A percentile compares a stretch with the other conserved stretches of the same genome.
Evolutionary conservation across 768 basidiomycete species (phyloP).

Genomic region (Ramaria rubella): DNA sequence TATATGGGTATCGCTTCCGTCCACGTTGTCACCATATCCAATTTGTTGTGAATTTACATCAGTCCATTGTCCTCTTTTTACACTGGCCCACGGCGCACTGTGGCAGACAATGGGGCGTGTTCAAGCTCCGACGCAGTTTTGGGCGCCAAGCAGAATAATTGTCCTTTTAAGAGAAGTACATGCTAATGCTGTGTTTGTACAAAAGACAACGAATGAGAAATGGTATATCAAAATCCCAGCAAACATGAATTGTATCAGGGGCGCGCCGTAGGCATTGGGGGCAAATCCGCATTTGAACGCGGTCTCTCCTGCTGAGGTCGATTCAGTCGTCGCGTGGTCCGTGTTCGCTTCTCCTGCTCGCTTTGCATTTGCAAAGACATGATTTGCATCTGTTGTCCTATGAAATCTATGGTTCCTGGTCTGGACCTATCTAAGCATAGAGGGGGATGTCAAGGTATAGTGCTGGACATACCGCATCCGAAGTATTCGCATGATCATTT

Average conservation of each 20-base stretch:
- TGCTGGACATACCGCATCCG: constrained; percentile 73
- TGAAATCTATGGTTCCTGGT: constrained; percentile 77
- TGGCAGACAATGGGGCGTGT: no score
- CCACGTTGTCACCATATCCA: no score
- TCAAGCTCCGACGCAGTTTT: no score
- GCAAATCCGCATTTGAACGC: background rate
- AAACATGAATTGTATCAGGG: background rate
- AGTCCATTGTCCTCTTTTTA: background rate
- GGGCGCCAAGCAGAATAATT: no score
- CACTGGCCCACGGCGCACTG: background rate
- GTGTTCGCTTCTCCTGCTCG: constrained; percentile 70
- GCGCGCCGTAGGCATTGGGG: constrained; percentile 6
- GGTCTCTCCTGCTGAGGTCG: constrained; percentile 7
- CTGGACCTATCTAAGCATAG: constrained; percentile 31
- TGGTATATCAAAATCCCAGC: background rate
- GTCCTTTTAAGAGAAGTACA: background rate
- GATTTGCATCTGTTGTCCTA: constrained; percentile 79
- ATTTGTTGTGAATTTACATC: background rate
- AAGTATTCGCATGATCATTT: constrained; percentile 90
- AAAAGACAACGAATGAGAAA: background rate
- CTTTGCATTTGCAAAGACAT: constrained; percentile 70
- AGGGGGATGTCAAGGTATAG: background rate
- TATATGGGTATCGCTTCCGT: background rate
- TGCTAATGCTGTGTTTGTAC: background rate
- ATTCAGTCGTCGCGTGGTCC: constrained; percentile 2